phyloP scores from a whole-genome alignment of 192 early-diverging fungal genomes.

The Backusella tarrabulga region DNA sequence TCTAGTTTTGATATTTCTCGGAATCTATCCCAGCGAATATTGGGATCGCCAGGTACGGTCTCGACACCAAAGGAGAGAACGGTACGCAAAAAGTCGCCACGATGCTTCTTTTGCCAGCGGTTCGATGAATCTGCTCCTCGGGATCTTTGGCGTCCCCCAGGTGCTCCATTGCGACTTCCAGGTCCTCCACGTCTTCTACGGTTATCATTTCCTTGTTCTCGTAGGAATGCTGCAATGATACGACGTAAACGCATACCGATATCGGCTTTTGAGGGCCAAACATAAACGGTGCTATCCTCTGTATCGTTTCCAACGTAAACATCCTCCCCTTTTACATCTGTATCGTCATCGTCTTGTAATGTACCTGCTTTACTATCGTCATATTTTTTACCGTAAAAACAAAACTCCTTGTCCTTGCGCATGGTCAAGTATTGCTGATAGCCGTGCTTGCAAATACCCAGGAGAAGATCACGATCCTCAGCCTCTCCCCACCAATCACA shows the following conservation, averaged over 20 bases:
- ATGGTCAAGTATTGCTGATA: conserved; percentile 58
- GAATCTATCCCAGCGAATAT: conserved; percentile 64
- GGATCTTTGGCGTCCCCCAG: neutral
- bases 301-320: conserved; percentile 15
- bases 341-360: conserved; percentile 31
- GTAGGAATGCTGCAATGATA: conserved; percentile 51
- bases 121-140: conserved; percentile 31
- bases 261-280: conserved; percentile 62
- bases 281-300: conserved; percentile 36
- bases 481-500: conserved; percentile 70
- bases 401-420: conserved; percentile 54
- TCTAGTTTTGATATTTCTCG: conserved; percentile 63
- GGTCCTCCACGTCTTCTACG: conserved; percentile 28
- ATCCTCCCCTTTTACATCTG: conserved; percentile 7
- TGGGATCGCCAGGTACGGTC: conserved; percentile 35
- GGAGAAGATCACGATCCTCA: conserved; percentile 75
- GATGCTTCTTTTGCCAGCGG: conserved; percentile 55
- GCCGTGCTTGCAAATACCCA: conserved; percentile 80
- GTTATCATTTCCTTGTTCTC: conserved; percentile 44
- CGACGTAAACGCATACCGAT: conserved; percentile 58
- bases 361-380: conserved; percentile 40
- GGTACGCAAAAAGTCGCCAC: conserved; percentile 54
- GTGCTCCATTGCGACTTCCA: neutral
- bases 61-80: conserved; percentile 59
- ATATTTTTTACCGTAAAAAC: conserved; percentile 51